phyloP scores from a whole-genome alignment of 768 basidiomycete species.

The Megacollybia marginata region DNA sequence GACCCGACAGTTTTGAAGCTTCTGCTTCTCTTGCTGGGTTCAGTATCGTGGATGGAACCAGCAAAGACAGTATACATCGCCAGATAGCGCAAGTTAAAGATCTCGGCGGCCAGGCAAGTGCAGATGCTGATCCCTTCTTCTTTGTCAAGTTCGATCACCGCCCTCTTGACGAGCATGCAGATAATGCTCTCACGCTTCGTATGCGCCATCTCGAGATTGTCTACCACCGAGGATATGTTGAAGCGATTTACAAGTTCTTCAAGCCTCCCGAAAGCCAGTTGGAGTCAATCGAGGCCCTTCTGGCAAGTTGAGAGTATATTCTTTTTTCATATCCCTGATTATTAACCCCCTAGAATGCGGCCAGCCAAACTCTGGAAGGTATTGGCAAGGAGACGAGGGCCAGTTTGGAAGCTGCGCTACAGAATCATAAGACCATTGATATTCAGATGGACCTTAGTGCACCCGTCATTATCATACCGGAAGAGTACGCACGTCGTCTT shows the following conservation, averaged over 20 bases:
- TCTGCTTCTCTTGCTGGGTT: constrained; percentile 81
- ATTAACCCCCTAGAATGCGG: constrained; percentile 54
- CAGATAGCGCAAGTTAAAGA: constrained; percentile 79
- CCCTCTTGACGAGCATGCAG: constrained; percentile 86
- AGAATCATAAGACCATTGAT: constrained; percentile 92
- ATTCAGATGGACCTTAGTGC: constrained; percentile 96
- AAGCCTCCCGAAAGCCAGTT: constrained; percentile 91
- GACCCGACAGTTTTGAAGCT: constrained; percentile 81
- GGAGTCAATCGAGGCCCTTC: constrained; percentile 88
- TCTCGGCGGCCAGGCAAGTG: constrained; percentile 6
- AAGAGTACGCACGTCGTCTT: constrained; percentile 48
- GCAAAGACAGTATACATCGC: constrained; percentile 66
- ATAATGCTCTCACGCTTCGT: constrained; percentile 80
- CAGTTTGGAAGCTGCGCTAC: constrained; percentile 87
- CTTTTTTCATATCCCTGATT: constrained; percentile 5
- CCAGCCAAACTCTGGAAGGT: constrained; percentile 89
- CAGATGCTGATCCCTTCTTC: constrained; percentile 60
- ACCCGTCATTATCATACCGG: constrained; percentile 94
- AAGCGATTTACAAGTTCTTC: constrained; percentile 87
- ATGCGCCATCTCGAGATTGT: constrained; percentile 97
- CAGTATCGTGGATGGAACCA: constrained; percentile 89
- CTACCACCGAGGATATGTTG: constrained; percentile 90
- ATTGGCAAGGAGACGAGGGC: constrained; percentile 90
- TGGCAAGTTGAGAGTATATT: constrained; percentile 45
- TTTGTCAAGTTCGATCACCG: constrained; percentile 87